These are phyloP conservation scores for Gossypium longicalyx DNA, from an alignment of 345 rosid genomes.

Conservation along the genomic window DNA sequence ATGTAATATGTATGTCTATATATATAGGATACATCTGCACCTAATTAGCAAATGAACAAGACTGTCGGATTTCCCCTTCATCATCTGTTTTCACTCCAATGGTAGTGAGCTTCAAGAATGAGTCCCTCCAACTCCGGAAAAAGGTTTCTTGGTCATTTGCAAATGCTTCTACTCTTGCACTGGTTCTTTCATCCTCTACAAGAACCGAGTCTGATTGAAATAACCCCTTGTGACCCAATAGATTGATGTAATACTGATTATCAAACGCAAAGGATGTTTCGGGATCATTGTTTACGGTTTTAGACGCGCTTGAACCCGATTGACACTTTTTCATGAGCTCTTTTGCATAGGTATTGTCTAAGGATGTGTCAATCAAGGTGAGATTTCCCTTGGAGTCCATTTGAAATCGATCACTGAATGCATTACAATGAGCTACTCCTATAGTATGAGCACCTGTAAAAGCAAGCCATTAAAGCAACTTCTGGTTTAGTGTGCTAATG, in stretches of 20 bases:
- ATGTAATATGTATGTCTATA: not conserved
- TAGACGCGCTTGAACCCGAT: constrained; percentile 10
- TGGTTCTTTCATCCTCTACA: constrained; percentile 5
- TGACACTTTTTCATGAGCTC: constrained; percentile 10
- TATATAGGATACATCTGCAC: not conserved
- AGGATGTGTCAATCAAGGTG: constrained; percentile 38
- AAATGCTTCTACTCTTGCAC: constrained; percentile 33
- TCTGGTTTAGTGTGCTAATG: too few relatives aligned
- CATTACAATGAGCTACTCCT: constrained; percentile 8
- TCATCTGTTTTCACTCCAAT: constrained; percentile 59
- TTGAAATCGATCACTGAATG: constrained; percentile 10
- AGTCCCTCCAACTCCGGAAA: constrained; percentile 54
- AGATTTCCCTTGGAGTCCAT: not conserved
- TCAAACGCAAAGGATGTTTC: not conserved
- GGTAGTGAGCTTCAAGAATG: constrained; percentile 66
- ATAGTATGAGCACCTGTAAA: constrained; percentile 30
- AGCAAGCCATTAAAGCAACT: not conserved
- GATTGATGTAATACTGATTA: constrained; percentile 13
- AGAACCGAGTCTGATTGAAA: constrained; percentile 14
- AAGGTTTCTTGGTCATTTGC: constrained; percentile 35
- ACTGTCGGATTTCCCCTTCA: constrained; percentile 67
- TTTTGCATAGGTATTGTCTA: constrained; percentile 27
- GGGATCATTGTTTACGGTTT: constrained; percentile 10
- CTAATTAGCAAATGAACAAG: constrained; percentile 41
- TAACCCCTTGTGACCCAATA: constrained; percentile 10